Evolutionary conservation across 2,329 filamentous ascomycete genomes (phyloP).

Genomic region (Neopestalotiopsis sp.): DNA sequence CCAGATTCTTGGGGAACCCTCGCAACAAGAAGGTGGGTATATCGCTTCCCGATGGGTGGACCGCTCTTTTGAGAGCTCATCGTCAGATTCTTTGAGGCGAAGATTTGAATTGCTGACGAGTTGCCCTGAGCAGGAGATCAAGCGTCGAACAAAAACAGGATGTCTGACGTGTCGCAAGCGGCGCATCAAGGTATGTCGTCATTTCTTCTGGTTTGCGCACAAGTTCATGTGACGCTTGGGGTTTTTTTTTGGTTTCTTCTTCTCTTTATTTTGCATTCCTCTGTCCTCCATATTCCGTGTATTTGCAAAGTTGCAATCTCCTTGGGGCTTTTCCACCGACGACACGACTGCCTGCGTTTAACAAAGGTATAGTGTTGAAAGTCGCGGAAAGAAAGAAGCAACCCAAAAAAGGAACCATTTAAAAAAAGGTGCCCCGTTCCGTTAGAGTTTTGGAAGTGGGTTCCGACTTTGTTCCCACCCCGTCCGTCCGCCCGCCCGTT

Average conservation of each 20-base stretch:
- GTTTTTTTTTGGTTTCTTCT: background rate
- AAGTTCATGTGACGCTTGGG: conserved; percentile 7
- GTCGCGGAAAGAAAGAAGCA: background rate
- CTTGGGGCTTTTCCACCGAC: background rate
- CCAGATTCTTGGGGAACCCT: conserved; percentile 52
- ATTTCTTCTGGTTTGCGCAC: conserved; percentile 26
- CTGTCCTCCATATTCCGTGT: background rate
- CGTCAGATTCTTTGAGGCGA: conserved; percentile 19
- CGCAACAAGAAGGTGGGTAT: conserved; percentile 63
- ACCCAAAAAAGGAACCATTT: conserved; percentile 4
- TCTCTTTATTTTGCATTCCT: no score
- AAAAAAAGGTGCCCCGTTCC: conserved; percentile 8
- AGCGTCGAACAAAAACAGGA: conserved; percentile 67
- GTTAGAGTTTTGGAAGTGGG: conserved; percentile 50
- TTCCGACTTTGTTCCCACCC: conserved; percentile 22
- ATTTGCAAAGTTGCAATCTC: background rate
- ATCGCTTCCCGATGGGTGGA: background rate
- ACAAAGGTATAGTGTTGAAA: background rate
- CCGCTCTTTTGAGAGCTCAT: background rate
- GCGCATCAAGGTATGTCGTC: conserved; percentile 63
- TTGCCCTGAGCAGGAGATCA: conserved; percentile 58
- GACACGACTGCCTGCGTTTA: background rate
- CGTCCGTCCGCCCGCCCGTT: conserved; percentile 6
- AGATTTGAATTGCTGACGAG: conserved; percentile 12
- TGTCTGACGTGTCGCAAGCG: conserved; percentile 67